Evolutionary conservation across 1,139 yeast species (phyloP), one percentile per base, ranked within the genome.

Genomic region (Fermentozyma sake): DNA sequence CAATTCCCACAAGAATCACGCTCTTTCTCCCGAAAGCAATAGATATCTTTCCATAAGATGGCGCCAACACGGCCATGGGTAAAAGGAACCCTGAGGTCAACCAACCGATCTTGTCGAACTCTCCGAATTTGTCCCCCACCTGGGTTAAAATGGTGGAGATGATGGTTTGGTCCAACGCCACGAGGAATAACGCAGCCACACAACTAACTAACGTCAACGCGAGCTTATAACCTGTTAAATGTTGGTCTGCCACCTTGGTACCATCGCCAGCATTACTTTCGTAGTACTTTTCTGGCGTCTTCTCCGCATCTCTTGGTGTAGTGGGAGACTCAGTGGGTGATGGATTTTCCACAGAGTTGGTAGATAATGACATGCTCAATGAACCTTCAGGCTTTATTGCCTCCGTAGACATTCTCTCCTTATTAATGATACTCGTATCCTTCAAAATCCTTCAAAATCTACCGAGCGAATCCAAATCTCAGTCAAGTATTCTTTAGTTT

Each of bases 121-220:
- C 65, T 21, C 63, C 46, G 46, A 80, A 78, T 38, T 75, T 57
- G 23, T 58, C 52, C 3, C 79, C 77, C 5, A 80, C 77, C 2
- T 61, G 61, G 6, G 78, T 66, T 29, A 79, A 54, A 5, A 78
- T 58, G 3, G 86, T 75, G 1, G 75, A 57, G 2, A 77, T 74
- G 35, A 81, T 79, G 7, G 86, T 79, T 42, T 76, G 81, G 46
- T 80, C 89, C 22, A 80, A 52, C 0, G 86, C 85, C 8, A 73
- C 71, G 18, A 80, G 52, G 42, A 79, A 79, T 35, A 78, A 44
- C n/a, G 73, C 55, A 16, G 68, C 46, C 14, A 69, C 56, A 26
- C 76, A 58, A 7, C 82, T 61, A 3, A 58, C 22, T 9, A 75
- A 43, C 8, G 77, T 69, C 5, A 69, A 31, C 0, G 38, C 29